These are phyloP conservation scores for Schizonepeta tenuifolia DNA, from an alignment of 257 asterid genomes.

Conservation along the genomic window DNA sequence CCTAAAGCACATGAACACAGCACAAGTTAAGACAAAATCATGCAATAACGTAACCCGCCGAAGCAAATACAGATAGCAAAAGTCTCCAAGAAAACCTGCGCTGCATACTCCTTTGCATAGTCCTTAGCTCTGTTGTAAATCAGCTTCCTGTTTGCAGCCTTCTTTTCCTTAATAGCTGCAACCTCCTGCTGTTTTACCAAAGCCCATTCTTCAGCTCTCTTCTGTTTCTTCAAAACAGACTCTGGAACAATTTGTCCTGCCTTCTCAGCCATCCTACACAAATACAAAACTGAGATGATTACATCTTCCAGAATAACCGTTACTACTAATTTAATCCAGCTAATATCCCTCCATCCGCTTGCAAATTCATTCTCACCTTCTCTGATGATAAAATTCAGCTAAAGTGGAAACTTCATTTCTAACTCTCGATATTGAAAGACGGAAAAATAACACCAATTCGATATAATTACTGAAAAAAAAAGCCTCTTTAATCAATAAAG, in stretches of 20 bases:
- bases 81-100: too few species aligned
- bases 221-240: too few species aligned
- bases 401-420: not conserved
- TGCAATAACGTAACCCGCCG: not conserved
- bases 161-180: too few species aligned
- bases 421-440: too few species aligned
- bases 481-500: not conserved
- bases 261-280: slow-evolving; percentile 47
- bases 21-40: not conserved
- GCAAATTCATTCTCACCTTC: not conserved
- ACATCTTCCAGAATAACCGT: not conserved
- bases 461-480: not conserved
- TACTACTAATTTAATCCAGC: not conserved
- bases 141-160: too few species aligned
- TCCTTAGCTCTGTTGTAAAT: too few species aligned
- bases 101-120: too few species aligned
- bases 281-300: slow-evolving; percentile 14
- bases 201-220: too few species aligned
- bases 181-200: too few species aligned
- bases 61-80: not conserved
- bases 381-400: not conserved
- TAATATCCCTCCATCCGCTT: not conserved
- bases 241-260: too few species aligned
- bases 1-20: slow-evolving; percentile 33
- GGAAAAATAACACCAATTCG: not conserved